Evolutionary conservation across 208 protist genomes (phyloP).

Genomic region (Leishmania aethiopica): DNA sequence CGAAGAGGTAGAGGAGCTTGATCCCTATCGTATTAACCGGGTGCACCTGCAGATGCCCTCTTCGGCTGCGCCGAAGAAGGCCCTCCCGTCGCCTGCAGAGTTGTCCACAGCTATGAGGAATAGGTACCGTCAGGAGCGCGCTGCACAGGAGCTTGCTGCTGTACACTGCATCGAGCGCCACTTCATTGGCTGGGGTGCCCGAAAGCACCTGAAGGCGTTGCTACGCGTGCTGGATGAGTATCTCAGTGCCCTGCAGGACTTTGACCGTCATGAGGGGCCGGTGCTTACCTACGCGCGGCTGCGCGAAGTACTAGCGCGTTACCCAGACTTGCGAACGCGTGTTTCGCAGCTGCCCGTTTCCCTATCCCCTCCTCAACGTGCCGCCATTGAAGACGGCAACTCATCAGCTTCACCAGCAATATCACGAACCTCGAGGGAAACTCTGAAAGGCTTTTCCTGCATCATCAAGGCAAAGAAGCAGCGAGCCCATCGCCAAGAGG

Average conservation of each 20-base stretch:
- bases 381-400: background rate
- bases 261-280: slow-evolving; percentile 14
- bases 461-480: slow-evolving; percentile 26
- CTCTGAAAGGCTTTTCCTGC: slow-evolving; percentile 3
- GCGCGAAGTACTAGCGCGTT: slow-evolving; percentile 5
- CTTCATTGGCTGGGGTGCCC: slow-evolving; percentile 10
- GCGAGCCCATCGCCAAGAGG: slow-evolving; percentile 8
- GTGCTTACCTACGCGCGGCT: slow-evolving; percentile 10
- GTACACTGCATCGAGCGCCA: slow-evolving; percentile 15
- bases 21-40: slow-evolving; percentile 21
- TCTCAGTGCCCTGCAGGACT: slow-evolving; percentile 10
- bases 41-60: slow-evolving; percentile 11
- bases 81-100: background rate
- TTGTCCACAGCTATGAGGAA: background rate
- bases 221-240: slow-evolving; percentile 27
- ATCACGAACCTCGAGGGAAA: background rate
- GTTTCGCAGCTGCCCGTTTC: background rate
- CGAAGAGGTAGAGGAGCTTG: slow-evolving; percentile 34
- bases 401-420: background rate
- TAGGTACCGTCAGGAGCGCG: slow-evolving; percentile 4
- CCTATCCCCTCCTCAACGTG: background rate
- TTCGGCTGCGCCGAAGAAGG: background rate
- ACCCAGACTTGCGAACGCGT: slow-evolving; percentile 9
- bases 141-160: slow-evolving; percentile 17
- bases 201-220: slow-evolving; percentile 13